Percentiles rank a stretch among this genome's conserved stretches.
Conservation (phyloP, 306 rosid species). For the Oxytropis ochrocephala region DNA sequence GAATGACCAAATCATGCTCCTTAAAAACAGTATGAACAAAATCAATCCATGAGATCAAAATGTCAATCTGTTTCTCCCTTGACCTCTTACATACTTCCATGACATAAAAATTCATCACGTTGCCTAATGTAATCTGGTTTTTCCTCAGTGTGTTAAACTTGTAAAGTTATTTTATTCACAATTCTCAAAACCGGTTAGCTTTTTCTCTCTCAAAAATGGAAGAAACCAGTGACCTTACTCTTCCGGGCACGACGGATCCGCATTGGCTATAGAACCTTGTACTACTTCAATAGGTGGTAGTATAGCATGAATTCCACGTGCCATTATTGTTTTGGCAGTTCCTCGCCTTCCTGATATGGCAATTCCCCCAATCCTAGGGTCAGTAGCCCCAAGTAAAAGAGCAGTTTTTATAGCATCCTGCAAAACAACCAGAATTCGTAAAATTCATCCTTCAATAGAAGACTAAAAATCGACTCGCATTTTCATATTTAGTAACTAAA, state of each 20-base stretch:
- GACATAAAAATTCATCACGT: background rate
- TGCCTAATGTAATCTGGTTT: background rate
- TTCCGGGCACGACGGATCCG: slow-evolving; percentile 80
- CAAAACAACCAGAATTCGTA: slow-evolving; percentile 6
- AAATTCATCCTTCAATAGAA: slow-evolving; percentile 7
- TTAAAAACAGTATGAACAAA: background rate
- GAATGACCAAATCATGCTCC: slow-evolving; percentile 8
- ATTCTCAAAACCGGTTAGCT: background rate
- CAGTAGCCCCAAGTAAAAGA: slow-evolving; percentile 85
- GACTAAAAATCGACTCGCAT: background rate
- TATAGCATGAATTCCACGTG: slow-evolving; percentile 84
- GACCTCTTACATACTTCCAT: background rate
- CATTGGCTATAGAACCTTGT: slow-evolving; percentile 79
- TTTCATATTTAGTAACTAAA: background rate
- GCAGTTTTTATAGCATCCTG: slow-evolving; percentile 97
- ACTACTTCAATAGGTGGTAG: slow-evolving; percentile 94
- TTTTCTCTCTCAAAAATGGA: background rate
- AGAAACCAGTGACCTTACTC: slow-evolving; percentile 60
- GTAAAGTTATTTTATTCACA: background rate
- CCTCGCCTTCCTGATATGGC: slow-evolving; percentile 91
- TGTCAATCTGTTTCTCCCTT: background rate
- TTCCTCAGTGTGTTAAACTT: background rate
- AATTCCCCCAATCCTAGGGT: slow-evolving; percentile 84
- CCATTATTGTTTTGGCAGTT: slow-evolving; percentile 94
- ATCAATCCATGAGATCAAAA: background rate